These are phyloP conservation scores for Aspergillus tanneri DNA, from an alignment of 2,329 filamentous ascomycete species.

Conservation along the genomic window DNA sequence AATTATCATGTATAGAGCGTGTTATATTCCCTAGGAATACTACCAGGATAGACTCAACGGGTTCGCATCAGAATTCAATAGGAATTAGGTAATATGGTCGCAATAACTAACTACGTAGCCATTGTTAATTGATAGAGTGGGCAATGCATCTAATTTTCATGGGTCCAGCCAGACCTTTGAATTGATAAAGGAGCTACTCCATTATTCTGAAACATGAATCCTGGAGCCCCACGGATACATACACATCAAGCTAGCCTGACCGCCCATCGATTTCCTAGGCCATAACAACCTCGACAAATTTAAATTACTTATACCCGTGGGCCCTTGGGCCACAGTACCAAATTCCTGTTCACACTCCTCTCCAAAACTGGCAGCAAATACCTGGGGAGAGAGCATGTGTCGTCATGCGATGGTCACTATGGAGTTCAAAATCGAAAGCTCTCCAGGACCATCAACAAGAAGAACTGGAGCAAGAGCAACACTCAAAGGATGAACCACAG, in stretches of 20 bases:
- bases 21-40: constrained; percentile 4
- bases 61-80: no score
- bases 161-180: no score
- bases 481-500: background rate
- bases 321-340: background rate
- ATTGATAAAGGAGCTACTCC: background rate
- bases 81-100: no score
- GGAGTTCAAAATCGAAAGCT: constrained; percentile 39
- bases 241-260: constrained; percentile 6
- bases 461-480: constrained; percentile 10
- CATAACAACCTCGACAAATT: constrained; percentile 6
- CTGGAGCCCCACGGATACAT: background rate
- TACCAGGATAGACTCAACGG: constrained; percentile 8
- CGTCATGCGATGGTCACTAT: constrained; percentile 53
- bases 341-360: background rate
- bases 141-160: no score
- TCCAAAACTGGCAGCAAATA: background rate
- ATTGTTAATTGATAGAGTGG: no score
- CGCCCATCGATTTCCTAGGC: constrained; percentile 16
- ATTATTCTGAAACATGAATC: background rate
- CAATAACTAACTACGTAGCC: no score
- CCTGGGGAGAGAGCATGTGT: constrained; percentile 26
- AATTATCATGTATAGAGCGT: constrained; percentile 17
- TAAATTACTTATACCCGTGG: background rate
- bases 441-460: constrained; percentile 24